These are phyloP conservation scores for Dalechampia spathulata DNA, from an alignment of 441 rosid genomes.

Conservation along the genomic window DNA sequence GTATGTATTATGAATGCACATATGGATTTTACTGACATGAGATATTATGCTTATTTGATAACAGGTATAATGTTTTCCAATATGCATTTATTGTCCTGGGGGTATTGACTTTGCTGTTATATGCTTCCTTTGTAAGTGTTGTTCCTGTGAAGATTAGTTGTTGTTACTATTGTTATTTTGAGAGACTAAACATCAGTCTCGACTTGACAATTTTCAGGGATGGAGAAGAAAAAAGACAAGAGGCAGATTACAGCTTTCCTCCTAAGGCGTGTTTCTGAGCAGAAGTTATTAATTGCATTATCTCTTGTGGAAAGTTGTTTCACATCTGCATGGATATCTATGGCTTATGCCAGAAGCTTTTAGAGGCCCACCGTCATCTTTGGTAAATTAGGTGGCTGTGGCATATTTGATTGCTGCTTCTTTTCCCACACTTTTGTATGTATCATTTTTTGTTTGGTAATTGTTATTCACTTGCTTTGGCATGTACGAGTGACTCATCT, in stretches of 20 bases:
- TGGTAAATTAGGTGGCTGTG: slow-evolving; percentile 17
- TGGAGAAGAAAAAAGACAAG: slow-evolving; percentile 86
- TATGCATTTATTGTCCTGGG: slow-evolving; percentile 77
- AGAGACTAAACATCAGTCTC: slow-evolving; percentile 4
- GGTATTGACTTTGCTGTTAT: slow-evolving; percentile 83
- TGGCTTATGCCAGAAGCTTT: slow-evolving; percentile 18
- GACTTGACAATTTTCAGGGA: slow-evolving; percentile 41
- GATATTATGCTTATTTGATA: slow-evolving; percentile 8
- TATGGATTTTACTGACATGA: slow-evolving; percentile 8
- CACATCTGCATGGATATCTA: slow-evolving; percentile 18
- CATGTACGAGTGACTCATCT: slow-evolving; percentile 15
- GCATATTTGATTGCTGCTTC: slow-evolving; percentile 15
- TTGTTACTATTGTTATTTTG: neutral
- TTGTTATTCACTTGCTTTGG: slow-evolving; percentile 16
- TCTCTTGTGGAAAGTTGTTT: slow-evolving; percentile 17
- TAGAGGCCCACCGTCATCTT: slow-evolving; percentile 15
- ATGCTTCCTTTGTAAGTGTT: slow-evolving; percentile 75
- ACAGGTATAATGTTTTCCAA: slow-evolving; percentile 97
- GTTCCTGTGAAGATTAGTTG: neutral
- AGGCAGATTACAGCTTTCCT: slow-evolving; percentile 82
- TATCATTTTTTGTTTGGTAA: slow-evolving; percentile 31
- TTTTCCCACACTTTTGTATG: slow-evolving; percentile 30
- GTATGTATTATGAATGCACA: slow-evolving; percentile 1
- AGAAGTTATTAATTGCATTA: slow-evolving; percentile 8
- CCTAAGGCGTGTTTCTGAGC: slow-evolving; percentile 25